A percentile compares a stretch with the other conserved stretches of the same genome.
phyloP scores from a whole-genome alignment of 108 stramenopile genomes.

The Thalassiosira profunda region DNA sequence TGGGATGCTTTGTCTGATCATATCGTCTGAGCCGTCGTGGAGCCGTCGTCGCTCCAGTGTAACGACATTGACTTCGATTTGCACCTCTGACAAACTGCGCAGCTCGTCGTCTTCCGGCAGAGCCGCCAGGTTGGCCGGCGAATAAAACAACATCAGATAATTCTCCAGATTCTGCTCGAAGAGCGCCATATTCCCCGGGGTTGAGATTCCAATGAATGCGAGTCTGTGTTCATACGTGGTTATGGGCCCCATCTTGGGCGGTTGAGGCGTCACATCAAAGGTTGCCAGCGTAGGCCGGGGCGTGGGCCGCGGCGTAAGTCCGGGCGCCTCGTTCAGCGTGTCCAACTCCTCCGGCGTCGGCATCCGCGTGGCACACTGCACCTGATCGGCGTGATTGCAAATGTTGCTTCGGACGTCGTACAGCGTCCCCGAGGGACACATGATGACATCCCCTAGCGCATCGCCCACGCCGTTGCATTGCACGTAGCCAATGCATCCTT shows the following conservation, averaged over 20 bases:
- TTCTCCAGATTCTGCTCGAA: conserved; percentile 28
- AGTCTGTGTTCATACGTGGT: conserved; percentile 26
- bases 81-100: conserved; percentile 29
- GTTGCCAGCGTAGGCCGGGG: background rate
- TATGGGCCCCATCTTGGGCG: conserved; percentile 27
- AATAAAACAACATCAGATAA: conserved; percentile 35
- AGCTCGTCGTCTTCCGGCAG: conserved; percentile 22
- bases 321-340: background rate
- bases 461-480: conserved; percentile 16
- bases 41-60: no score
- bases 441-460: background rate
- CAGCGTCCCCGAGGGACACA: conserved; percentile 23
- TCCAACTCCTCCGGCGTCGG: background rate
- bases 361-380: conserved; percentile 20
- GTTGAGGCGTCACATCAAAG: background rate
- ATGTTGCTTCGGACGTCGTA: conserved; percentile 18
- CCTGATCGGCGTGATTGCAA: conserved; percentile 30
- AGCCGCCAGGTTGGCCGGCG: background rate
- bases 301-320: background rate
- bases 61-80: conserved; percentile 5
- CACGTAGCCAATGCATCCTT: conserved; percentile 35
- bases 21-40: no score
- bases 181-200: conserved; percentile 11
- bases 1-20: no score
- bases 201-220: conserved; percentile 14